These are phyloP conservation scores for Teunomyces lycoperdinae DNA, from an alignment of 805 yeast genomes.

Conservation along the genomic window DNA sequence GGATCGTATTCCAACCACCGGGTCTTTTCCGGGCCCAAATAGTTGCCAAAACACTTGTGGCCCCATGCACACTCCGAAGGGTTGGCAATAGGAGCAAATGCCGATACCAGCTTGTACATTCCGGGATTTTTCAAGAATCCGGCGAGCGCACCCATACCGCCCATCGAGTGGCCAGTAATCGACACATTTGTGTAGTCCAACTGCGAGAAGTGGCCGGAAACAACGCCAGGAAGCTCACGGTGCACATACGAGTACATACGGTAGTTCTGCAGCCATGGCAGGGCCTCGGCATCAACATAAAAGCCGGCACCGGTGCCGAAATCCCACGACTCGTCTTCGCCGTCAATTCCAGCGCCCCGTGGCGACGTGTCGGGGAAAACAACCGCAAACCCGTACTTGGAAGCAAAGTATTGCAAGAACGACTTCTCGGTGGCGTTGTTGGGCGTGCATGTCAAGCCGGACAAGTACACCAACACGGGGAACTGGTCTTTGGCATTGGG, in stretches of 20 bases:
- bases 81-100: constrained; percentile 87
- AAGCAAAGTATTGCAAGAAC: constrained; percentile 76
- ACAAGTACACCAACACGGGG: constrained; percentile 76
- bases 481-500: constrained; percentile 52
- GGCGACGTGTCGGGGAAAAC: constrained; percentile 98
- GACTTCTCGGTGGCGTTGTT: constrained; percentile 94
- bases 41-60: constrained; percentile 72
- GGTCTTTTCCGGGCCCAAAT: constrained; percentile 61
- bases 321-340: constrained; percentile 84
- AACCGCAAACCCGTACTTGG: constrained; percentile 77
- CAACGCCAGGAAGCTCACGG: constrained; percentile 60
- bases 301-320: constrained; percentile 96
- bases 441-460: constrained; percentile 93
- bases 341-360: constrained; percentile 71
- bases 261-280: constrained; percentile 70
- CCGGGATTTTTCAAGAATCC: constrained; percentile 66
- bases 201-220: constrained; percentile 40
- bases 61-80: constrained; percentile 88
- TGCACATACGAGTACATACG: constrained; percentile 84
- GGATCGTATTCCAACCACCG: constrained; percentile 84
- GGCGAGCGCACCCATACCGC: constrained; percentile 89
- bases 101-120: constrained; percentile 74
- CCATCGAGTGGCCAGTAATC: constrained; percentile 98
- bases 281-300: constrained; percentile 78
- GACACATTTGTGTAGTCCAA: constrained; percentile 67